Evolutionary conservation across 2,329 filamentous ascomycete species (phyloP).

Genomic region (Paecilomyces formosus): DNA sequence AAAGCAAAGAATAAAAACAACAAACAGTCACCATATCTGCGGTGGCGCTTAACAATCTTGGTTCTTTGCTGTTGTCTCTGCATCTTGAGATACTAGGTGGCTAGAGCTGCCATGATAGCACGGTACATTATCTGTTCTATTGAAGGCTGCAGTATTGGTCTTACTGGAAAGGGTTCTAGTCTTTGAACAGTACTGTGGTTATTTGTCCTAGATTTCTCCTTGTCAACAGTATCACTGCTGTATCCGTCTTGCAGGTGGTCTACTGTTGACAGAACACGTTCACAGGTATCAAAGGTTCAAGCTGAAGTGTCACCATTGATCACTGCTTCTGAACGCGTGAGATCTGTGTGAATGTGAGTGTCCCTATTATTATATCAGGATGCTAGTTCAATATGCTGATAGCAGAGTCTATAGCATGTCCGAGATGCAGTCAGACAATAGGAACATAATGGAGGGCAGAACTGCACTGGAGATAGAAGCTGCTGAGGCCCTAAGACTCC

Average conservation of each 20-base stretch:
- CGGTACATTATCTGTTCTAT: no score
- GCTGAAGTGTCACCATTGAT: neutral
- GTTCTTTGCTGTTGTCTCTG: neutral
- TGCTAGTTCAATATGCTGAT: neutral
- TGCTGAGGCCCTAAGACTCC: neutral
- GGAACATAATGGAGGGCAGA: neutral
- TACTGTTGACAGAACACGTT: neutral
- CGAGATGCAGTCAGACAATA: neutral
- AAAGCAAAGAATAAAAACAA: neutral
- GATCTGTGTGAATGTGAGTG: neutral
- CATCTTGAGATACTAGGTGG: no score
- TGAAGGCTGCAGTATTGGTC: no score
- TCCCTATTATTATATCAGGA: neutral
- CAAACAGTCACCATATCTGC: neutral
- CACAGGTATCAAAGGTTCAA: neutral
- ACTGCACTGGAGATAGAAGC: neutral
- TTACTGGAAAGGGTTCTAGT: neutral
- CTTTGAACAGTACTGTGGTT: neutral
- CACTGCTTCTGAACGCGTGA: neutral
- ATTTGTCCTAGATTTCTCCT: neutral
- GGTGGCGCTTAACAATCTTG: neutral
- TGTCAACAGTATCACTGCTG: neutral
- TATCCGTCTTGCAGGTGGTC: neutral
- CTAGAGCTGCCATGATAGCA: no score
- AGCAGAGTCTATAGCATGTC: neutral